Evolutionary conservation across 345 rosid genomes (phyloP), one percentile per base, ranked within the genome.

Genomic region (Mallotus nudiflorus): DNA sequence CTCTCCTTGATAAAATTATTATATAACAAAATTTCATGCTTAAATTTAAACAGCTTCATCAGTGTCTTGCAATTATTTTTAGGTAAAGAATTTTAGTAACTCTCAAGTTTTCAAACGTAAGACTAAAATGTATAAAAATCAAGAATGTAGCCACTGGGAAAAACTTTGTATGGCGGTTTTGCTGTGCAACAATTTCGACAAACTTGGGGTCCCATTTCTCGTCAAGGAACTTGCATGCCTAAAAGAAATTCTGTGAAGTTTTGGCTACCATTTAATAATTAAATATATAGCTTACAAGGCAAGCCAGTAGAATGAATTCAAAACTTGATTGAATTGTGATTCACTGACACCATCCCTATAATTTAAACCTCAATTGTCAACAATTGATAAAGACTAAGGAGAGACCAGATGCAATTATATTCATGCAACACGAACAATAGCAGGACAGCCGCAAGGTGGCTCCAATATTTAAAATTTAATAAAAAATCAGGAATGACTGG

Each of bases 301-400:
- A 40, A 33, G 59, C 27, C 16, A 10, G 72, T 37, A 63, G 31
- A 68, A 16, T 12, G 48, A 5, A 22, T n/a, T 94, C 58, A 91
- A 73, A 67, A 94, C 96, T 77, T 90, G 97, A 59, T 81, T 90
- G 78, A 94, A 94, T 57, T 94, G 96, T 0, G 98, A 91, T 73
- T 90, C 98, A 22, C 97, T 91, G 14, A 90, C 98, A 16, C 98
- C 98, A 74, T 94, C 98, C 95, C 98, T 91, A 66, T n/a, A n/a
- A n/a, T 5, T 4, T 40, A 58, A 61, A 58, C 54, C 27, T 25
- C 9, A 25, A 11, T 24, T 1, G 48, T 35, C 57, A 48, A 35
- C 66, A 66, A 1, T 15, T 35, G 22, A 46, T 33, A 33, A 33
- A 33, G 6, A 33, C 37, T 33, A 33, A 33, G 37, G 37, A 33